Percentiles rank a stretch among this genome's conserved stretches.
These are phyloP conservation scores for Aspergillus conjunctus DNA, from an alignment of 495 filamentous ascomycete genomes.

Conservation along the genomic window DNA sequence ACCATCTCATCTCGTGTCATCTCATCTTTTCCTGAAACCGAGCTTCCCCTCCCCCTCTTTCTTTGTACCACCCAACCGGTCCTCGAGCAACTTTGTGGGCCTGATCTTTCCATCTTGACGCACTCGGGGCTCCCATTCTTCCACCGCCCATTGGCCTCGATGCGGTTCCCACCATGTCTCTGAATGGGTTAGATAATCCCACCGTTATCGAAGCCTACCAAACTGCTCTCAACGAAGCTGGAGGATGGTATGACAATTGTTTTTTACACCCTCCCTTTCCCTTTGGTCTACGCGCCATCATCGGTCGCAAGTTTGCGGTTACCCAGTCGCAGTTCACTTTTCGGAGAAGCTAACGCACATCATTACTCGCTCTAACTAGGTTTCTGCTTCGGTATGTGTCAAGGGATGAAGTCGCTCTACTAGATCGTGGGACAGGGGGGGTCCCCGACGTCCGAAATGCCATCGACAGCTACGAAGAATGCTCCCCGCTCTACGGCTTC, in stretches of 20 bases:
- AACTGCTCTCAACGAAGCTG: slow-evolving; percentile 74
- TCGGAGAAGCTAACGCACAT: slow-evolving; percentile 14
- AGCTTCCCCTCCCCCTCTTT: slow-evolving; percentile 24
- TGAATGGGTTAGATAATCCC: slow-evolving; percentile 91
- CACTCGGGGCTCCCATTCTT: slow-evolving; percentile 9
- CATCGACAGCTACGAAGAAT: slow-evolving; percentile 76
- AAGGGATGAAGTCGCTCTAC: slow-evolving; percentile 83
- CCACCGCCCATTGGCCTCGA: slow-evolving; percentile 29
- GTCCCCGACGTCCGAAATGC: slow-evolving; percentile 79
- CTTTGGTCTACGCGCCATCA: slow-evolving; percentile 4
- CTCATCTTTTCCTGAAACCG: slow-evolving; percentile 8
- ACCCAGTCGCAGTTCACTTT: slow-evolving; percentile 3
- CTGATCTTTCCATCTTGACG: neutral
- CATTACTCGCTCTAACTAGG: slow-evolving; percentile 52
- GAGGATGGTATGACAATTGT: slow-evolving; percentile 82
- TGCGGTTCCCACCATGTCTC: slow-evolving; percentile 73
- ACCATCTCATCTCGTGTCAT: slow-evolving; percentile 1
- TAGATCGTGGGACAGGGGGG: slow-evolving; percentile 77
- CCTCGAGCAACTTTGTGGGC: slow-evolving; percentile 2
- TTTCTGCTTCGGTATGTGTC: slow-evolving; percentile 90
- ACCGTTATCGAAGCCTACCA: slow-evolving; percentile 84
- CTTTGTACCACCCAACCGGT: slow-evolving; percentile 9
- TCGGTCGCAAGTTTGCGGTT: slow-evolving; percentile 9
- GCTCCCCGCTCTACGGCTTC: slow-evolving; percentile 88
- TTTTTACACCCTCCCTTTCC: neutral